Evolutionary conservation across 768 basidiomycete species (phyloP).

Genomic region (Amanita phalloides): DNA sequence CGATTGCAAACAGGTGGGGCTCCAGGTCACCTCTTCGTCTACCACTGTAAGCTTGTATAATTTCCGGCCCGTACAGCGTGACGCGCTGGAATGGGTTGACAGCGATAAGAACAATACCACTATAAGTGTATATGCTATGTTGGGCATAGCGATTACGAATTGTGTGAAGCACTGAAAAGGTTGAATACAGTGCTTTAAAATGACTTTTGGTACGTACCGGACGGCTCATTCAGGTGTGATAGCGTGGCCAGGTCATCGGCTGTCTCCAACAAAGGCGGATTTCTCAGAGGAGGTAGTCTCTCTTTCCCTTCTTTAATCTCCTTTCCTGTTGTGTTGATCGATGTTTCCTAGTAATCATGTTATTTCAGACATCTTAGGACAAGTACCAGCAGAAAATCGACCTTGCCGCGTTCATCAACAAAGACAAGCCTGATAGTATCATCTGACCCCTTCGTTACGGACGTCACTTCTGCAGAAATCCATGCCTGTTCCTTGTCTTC

Average conservation of each 20-base stretch:
- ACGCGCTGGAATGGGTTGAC: constrained; percentile 98
- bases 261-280: constrained; percentile 92
- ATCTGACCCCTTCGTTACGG: constrained; percentile 50
- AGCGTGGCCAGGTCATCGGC: constrained; percentile 97
- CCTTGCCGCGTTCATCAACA: constrained; percentile 85
- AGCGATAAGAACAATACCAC: constrained; percentile 96
- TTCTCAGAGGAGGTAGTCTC: constrained; percentile 84
- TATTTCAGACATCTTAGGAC: constrained; percentile 7
- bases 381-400: constrained; percentile 9
- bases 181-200: neutral
- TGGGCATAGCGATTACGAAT: constrained; percentile 95
- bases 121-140: constrained; percentile 98
- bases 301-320: constrained; percentile 74
- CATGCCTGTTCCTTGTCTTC: constrained; percentile 92
- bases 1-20: constrained; percentile 97
- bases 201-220: constrained; percentile 42
- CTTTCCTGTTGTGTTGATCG: constrained; percentile 68
- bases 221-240: constrained; percentile 96
- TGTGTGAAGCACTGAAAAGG: constrained; percentile 74
- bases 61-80: constrained; percentile 92
- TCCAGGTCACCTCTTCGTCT: constrained; percentile 89
- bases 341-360: constrained; percentile 47
- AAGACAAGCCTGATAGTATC: constrained; percentile 79
- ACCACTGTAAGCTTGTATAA: constrained; percentile 94
- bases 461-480: constrained; percentile 80